A percentile compares a stretch with the other conserved stretches of the same genome.
Evolutionary conservation across 2,329 filamentous ascomycete species (phyloP).

Genomic region (Alternaria tenuissima): DNA sequence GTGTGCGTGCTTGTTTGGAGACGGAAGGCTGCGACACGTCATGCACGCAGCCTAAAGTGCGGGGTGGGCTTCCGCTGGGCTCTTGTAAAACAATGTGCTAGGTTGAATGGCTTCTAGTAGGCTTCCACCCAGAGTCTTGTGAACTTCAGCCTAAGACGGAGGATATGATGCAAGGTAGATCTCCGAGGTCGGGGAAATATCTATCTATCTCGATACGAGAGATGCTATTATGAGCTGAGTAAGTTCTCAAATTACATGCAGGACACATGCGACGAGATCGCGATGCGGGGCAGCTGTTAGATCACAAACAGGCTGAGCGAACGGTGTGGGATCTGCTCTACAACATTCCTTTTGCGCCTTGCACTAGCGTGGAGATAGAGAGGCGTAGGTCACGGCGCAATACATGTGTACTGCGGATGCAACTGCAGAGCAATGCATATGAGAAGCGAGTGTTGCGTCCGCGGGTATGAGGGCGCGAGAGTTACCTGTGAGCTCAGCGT

Average conservation of each 20-base stretch:
- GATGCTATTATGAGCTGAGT: not conserved
- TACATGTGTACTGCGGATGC: not conserved
- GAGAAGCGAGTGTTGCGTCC: not conserved
- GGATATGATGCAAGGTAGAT: not conserved
- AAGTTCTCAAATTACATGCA: slow-evolving; percentile 1
- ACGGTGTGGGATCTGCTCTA: slow-evolving; percentile 1
- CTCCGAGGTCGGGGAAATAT: not conserved
- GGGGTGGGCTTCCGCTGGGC: not conserved
- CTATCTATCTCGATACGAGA: not conserved
- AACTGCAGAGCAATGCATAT: not conserved
- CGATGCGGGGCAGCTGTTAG: not conserved
- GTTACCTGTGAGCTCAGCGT: not conserved
- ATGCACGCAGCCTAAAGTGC: slow-evolving; percentile 4
- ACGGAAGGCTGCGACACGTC: slow-evolving; percentile 7
- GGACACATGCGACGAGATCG: not conserved
- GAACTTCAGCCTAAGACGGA: not conserved
- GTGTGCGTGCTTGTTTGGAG: slow-evolving; percentile 9
- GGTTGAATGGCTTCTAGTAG: not conserved
- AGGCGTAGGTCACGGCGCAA: not conserved
- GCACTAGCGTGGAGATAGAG: not conserved
- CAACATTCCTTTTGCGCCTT: slow-evolving; percentile 3
- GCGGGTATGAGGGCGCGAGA: not conserved
- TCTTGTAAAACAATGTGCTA: not conserved
- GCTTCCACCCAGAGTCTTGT: not conserved
- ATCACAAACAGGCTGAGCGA: not conserved